These are phyloP conservation scores for Helianthus tuberosus DNA, from an alignment of 129 eudicot species.

Conservation along the genomic window DNA sequence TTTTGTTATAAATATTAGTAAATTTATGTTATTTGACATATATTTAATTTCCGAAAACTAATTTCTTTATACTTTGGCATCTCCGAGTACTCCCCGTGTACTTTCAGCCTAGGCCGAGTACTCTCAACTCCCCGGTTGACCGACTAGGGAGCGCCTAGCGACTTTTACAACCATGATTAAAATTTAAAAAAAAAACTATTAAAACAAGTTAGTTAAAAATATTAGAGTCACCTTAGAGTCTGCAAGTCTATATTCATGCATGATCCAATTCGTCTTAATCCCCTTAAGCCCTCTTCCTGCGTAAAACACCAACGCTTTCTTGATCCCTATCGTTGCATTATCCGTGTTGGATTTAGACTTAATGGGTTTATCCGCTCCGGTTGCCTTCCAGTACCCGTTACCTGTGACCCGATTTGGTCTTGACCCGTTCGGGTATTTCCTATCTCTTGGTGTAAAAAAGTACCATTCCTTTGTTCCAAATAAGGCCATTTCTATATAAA, in stretches of 20 bases:
- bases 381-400: constrained; percentile 49
- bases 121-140: too few species aligned
- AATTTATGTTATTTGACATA: too few species aligned
- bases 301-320: constrained; percentile 43
- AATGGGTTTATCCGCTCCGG: constrained; percentile 43
- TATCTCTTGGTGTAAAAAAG: constrained; percentile 49
- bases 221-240: constrained; percentile 21
- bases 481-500: constrained; percentile 31
- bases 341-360: constrained; percentile 13
- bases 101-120: too few species aligned
- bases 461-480: constrained; percentile 50
- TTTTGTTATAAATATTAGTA: too few species aligned
- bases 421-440: constrained; percentile 42
- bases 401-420: constrained; percentile 45
- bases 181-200: background rate
- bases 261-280: constrained; percentile 44
- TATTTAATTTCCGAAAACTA: too few species aligned
- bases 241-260: constrained; percentile 42
- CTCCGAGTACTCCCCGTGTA: too few species aligned
- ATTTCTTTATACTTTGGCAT: too few species aligned
- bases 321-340: constrained; percentile 21
- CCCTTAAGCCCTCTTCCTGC: constrained; percentile 36
- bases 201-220: background rate
- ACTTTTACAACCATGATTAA: too few species aligned
- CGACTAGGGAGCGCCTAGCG: too few species aligned